Conservation (phyloP, 1,139 yeast genomes). For the Kurtzmaniella quercitrusa region DNA sequence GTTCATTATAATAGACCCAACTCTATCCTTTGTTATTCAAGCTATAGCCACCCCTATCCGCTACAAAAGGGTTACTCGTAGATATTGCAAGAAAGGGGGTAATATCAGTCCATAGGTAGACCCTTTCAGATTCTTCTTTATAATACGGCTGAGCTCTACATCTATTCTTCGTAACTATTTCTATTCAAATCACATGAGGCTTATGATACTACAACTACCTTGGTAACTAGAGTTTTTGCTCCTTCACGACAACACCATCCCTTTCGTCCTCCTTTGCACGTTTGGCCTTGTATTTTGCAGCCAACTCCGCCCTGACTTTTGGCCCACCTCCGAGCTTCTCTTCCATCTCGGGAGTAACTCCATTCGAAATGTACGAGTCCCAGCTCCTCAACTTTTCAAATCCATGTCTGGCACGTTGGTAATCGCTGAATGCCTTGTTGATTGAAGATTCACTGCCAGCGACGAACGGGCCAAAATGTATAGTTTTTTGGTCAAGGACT, state of each 20-base stretch:
- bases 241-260: not conserved
- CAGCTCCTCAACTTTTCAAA: conserved; percentile 69
- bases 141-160: no score
- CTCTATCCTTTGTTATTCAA: no score
- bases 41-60: no score
- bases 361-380: conserved; percentile 62
- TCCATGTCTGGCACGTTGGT: conserved; percentile 65
- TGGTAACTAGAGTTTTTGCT: no score
- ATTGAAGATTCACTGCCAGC: conserved; percentile 62
- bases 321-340: conserved; percentile 34
- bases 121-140: no score
- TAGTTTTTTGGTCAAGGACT: conserved; percentile 68
- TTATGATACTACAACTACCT: no score
- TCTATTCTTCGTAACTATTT: no score
- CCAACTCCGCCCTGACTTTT: conserved; percentile 23
- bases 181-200: no score
- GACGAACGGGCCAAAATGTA: conserved; percentile 90
- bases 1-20: no score
- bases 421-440: conserved; percentile 65
- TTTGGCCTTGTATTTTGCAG: not conserved
- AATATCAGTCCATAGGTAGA: no score
- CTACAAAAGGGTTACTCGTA: no score
- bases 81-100: no score
- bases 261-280: not conserved
- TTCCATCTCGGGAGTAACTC: conserved; percentile 49